Conservation (phyloP, 2,329 filamentous ascomycete genomes). For the Chaetomium globosum region DNA sequence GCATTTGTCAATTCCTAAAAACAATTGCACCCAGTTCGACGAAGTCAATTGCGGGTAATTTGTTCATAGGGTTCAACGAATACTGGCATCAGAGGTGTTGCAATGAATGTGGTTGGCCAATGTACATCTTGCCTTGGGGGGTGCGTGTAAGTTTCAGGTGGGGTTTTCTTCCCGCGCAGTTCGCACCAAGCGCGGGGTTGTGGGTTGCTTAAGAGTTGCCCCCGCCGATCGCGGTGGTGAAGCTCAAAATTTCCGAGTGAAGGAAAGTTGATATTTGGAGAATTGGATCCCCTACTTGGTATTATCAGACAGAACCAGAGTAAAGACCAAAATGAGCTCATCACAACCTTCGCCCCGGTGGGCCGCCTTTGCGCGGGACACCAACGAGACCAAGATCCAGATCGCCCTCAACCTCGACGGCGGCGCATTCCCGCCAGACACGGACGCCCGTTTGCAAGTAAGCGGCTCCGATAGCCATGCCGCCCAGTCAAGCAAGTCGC, state of each 20-base stretch:
- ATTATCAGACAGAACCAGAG: neutral
- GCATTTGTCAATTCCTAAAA: too few species aligned
- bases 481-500: constrained; percentile 78
- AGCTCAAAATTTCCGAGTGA: constrained; percentile 19
- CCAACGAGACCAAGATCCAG: constrained; percentile 97
- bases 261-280: neutral
- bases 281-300: neutral
- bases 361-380: constrained; percentile 80
- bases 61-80: too few species aligned
- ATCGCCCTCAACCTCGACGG: constrained; percentile 92
- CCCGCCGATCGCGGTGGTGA: constrained; percentile 28
- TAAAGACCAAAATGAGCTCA: constrained; percentile 35
- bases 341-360: constrained; percentile 57
- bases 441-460: constrained; percentile 58
- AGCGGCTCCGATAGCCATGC: constrained; percentile 68
- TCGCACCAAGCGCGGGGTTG: constrained; percentile 12
- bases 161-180: too few species aligned
- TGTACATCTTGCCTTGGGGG: too few species aligned
- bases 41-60: too few species aligned
- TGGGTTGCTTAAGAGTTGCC: neutral
- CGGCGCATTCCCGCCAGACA: constrained; percentile 70
- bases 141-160: too few species aligned
- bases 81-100: too few species aligned
- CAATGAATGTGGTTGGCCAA: too few species aligned
- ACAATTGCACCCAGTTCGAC: too few species aligned